These are phyloP conservation scores for Candida ulmi DNA, from an alignment of 805 yeast species.

Conservation along the genomic window DNA sequence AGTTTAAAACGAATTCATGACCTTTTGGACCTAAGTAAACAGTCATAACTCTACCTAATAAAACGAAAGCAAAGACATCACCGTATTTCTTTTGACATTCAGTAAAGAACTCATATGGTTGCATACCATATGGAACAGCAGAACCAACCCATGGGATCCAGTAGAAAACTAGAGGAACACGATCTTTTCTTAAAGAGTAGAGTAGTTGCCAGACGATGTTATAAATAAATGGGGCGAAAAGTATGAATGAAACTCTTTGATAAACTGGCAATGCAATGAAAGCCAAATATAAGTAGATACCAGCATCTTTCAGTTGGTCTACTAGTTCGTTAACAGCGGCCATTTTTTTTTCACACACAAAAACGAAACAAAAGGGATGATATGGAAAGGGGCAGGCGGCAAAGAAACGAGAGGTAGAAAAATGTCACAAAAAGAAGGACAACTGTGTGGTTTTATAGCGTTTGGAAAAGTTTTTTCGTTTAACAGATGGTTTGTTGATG, in stretches of 20 bases:
- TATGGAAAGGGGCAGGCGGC: background rate
- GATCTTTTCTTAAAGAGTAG: constrained; percentile 68
- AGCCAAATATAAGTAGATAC: constrained; percentile 9
- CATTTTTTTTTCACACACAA: constrained; percentile 6
- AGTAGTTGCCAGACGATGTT: constrained; percentile 60
- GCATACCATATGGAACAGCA: constrained; percentile 84
- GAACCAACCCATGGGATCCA: constrained; percentile 96
- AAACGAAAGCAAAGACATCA: constrained; percentile 84
- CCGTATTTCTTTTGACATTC: constrained; percentile 79
- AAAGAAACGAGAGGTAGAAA: background rate
- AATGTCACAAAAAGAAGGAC: no score
- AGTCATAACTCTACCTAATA: constrained; percentile 90
- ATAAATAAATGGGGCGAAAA: constrained; percentile 53
- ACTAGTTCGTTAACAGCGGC: constrained; percentile 13
- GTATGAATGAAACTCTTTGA: constrained; percentile 29
- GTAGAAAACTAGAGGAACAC: constrained; percentile 87
- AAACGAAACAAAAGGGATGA: background rate
- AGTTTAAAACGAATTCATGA: constrained; percentile 91
- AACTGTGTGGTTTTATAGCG: no score
- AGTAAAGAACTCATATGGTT: constrained; percentile 87
- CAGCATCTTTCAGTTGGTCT: constrained; percentile 9
- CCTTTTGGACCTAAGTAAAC: constrained; percentile 97
- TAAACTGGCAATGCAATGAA: constrained; percentile 29
- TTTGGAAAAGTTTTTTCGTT: no score
- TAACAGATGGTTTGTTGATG: no score